phyloP scores from a whole-genome alignment of 345 rosid genomes.

The Noccaea bulbosa region DNA sequence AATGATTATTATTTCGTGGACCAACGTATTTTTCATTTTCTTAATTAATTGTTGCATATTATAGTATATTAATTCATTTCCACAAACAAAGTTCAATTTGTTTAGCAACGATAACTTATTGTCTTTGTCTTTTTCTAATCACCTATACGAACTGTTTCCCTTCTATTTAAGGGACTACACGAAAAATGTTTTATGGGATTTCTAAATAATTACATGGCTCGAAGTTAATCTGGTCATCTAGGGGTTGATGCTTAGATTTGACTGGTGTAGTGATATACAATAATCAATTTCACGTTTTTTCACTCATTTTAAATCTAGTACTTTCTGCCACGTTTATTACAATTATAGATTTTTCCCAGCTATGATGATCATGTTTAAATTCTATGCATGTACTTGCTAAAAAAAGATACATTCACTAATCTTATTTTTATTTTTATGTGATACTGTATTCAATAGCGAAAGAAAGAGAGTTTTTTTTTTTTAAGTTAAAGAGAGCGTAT shows the following conservation, averaged over 20 bases:
- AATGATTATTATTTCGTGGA: slow-evolving; percentile 38
- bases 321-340: background rate
- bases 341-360: background rate
- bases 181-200: slow-evolving; percentile 21
- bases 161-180: background rate
- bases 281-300: slow-evolving; percentile 14
- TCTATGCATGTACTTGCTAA: background rate
- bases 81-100: slow-evolving; percentile 25
- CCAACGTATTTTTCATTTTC: slow-evolving; percentile 14
- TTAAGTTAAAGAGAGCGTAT: background rate
- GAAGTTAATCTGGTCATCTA: slow-evolving; percentile 28
- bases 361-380: slow-evolving; percentile 1
- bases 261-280: slow-evolving; percentile 1
- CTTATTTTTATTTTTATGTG: too few species aligned
- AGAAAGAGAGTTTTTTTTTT: too few species aligned
- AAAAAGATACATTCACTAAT: too few species aligned
- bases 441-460: too few species aligned
- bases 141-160: background rate
- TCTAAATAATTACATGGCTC: slow-evolving; percentile 24
- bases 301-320: background rate
- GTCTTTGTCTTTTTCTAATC: slow-evolving; percentile 11
- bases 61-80: background rate
- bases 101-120: slow-evolving; percentile 21
- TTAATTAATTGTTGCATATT: background rate
- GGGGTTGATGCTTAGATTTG: slow-evolving; percentile 19